Percentiles rank a stretch among this genome's conserved stretches.
Evolutionary conservation across 1,139 yeast species (phyloP).

Genomic region (Yamadazyma sp.): DNA sequence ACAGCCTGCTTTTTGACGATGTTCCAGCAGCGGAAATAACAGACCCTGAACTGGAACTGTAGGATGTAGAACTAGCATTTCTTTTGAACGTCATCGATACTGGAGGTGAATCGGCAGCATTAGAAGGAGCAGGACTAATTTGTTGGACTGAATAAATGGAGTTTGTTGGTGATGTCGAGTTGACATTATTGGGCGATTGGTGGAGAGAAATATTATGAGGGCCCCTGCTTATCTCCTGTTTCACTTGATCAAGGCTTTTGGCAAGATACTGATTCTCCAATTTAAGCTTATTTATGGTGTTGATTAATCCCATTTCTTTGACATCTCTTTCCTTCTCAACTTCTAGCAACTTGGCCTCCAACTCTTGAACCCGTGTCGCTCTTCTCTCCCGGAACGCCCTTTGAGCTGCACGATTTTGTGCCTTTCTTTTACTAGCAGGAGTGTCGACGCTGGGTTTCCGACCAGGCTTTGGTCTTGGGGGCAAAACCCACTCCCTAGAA

Average conservation of each 20-base stretch:
- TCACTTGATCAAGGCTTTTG: constrained; percentile 38
- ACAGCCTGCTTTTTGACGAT: constrained; percentile 2
- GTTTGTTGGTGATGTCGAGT: constrained; percentile 30
- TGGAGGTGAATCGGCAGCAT: constrained; percentile 50
- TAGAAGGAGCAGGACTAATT: constrained; percentile 57
- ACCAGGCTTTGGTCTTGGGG: constrained; percentile 91
- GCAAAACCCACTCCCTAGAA: constrained; percentile 88
- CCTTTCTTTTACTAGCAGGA: constrained; percentile 77
- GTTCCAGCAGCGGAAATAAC: constrained; percentile 1
- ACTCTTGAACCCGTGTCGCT: constrained; percentile 59
- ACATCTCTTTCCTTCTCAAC: constrained; percentile 65
- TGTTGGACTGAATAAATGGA: constrained; percentile 44
- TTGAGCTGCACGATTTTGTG: constrained; percentile 95
- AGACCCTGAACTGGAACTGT: constrained; percentile 6
- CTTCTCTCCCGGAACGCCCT: constrained; percentile 84
- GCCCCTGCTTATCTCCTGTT: constrained; percentile 22
- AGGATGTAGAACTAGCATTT: background rate
- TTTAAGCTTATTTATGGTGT: constrained; percentile 43
- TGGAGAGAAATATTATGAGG: constrained; percentile 3
- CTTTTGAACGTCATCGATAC: background rate
- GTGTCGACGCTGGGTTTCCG: constrained; percentile 78
- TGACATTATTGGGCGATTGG: constrained; percentile 12
- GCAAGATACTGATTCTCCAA: constrained; percentile 39
- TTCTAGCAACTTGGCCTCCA: constrained; percentile 50
- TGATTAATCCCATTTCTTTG: constrained; percentile 60